These are phyloP conservation scores for Bolboschoenus planiculmis DNA, from an alignment of 176 grass and related monocot genomes.

Conservation along the genomic window DNA sequence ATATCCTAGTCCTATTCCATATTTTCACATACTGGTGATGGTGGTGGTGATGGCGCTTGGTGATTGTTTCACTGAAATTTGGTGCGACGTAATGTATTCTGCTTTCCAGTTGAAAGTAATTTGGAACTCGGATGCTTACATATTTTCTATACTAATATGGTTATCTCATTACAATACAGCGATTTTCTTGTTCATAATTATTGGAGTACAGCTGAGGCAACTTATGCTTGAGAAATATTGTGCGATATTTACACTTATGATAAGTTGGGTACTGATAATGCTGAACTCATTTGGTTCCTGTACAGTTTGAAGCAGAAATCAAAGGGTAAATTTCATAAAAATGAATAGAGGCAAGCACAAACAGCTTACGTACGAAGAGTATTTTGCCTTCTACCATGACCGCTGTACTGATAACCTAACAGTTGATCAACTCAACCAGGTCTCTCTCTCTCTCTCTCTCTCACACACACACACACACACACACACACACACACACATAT, in stretches of 20 bases:
- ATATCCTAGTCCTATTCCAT: background rate
- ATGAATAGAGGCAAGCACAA: background rate
- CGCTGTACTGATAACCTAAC: background rate
- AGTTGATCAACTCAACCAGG: background rate
- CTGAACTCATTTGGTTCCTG: background rate
- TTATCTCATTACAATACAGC: background rate
- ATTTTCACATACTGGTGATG: background rate
- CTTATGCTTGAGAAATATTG: background rate
- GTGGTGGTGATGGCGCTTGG: background rate
- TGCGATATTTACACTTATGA: background rate
- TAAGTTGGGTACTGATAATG: background rate
- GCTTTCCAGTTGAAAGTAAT: background rate
- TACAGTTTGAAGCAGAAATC: background rate
- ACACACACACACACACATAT: too few relatives aligned
- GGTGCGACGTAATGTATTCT: background rate
- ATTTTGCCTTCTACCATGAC: conserved; percentile 17
- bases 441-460: background rate
- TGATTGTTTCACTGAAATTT: background rate
- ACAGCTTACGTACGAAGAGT: conserved; percentile 1
- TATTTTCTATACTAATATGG: background rate
- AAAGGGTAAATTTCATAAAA: background rate
- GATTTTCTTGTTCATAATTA: background rate
- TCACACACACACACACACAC: too few relatives aligned
- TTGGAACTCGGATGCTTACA: background rate
- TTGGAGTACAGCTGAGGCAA: background rate